Base-by-base conservation (phyloP, 1,284 basidiomycete genomes). In the Veloboletus limbatus region DNA sequence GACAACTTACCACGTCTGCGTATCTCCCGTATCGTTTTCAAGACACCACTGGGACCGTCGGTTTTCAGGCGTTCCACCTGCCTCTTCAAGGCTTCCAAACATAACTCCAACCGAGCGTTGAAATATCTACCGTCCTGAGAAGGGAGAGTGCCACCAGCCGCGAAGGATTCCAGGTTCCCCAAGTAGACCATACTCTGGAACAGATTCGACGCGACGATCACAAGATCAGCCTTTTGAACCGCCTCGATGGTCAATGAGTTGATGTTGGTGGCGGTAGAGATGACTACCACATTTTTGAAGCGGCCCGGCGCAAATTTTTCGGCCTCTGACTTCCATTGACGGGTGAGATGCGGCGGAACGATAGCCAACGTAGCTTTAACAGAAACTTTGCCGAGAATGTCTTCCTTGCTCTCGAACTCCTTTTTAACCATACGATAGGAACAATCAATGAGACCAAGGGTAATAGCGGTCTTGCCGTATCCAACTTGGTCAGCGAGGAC, bases 391-490 rank as follows among this genome's bases (percentile, higher is more conserved):
- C 88, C 87, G 2, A 73, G 63, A 13, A 86, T 68, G 14, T 75
- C 65, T 8, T 70, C 70, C 45, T 73, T 73, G 38, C 73, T 71
- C n/a, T 73, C 71, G 52, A 85, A 78, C 49, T 84, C 78, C 43
- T 76, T 71, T 46, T 74, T 73, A 25, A 88, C 78, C 30, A 75
- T 67, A 55, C 79, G 76, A 43, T 69, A 71, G 46, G 79, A 76
- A 59, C 81, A 85, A 59, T 88, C 85, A 53, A 96, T 87, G 45
- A 97, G 75, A 9, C 88, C 94, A 17, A 97, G 77, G 1, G 92
- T 93, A 56, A 97, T 97, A 21, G 93, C 93, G 0, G 94, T 97
- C 71, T 97, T 97, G 26, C 94, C 94, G 62, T 97, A 97, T 40
- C 95, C 94, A 54, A 97, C 94, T 65, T 96, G 88, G 60, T 97